A percentile compares a stretch with the other conserved stretches of the same genome.
These are phyloP conservation scores for Pseudogymnoascus sp. DNA, from an alignment of 2,329 filamentous ascomycete species.

Conservation along the genomic window DNA sequence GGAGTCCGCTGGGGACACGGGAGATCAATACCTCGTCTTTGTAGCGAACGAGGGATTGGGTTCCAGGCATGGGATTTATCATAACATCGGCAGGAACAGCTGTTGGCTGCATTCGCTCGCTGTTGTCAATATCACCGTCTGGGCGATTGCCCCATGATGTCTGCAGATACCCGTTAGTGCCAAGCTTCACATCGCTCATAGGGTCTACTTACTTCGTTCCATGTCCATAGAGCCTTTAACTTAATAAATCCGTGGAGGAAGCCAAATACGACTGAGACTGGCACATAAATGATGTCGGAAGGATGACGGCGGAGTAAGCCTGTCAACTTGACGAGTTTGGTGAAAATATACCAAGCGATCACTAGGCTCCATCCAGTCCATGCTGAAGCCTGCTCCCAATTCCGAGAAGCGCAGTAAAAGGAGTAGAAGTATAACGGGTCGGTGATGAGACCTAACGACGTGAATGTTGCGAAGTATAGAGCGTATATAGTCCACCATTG, in stretches of 20 bases:
- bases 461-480: conserved; percentile 85
- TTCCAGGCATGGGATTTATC: conserved; percentile 36
- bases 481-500: conserved; percentile 93
- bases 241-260: conserved; percentile 93
- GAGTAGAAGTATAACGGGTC: conserved; percentile 66
- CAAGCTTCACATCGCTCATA: neutral
- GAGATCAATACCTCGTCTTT: conserved; percentile 29
- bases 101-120: conserved; percentile 41
- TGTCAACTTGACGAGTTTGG: conserved; percentile 84
- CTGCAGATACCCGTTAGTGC: conserved; percentile 38
- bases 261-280: conserved; percentile 81
- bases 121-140: conserved; percentile 79
- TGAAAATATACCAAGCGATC: conserved; percentile 71
- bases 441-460: conserved; percentile 72
- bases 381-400: conserved; percentile 46
- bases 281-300: conserved; percentile 68
- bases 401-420: conserved; percentile 58
- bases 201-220: conserved; percentile 60
- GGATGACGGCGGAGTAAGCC: conserved; percentile 82
- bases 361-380: neutral
- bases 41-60: conserved; percentile 37
- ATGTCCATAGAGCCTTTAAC: conserved; percentile 74
- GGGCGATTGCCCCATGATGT: conserved; percentile 94
- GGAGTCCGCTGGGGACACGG: neutral
- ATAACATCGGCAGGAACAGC: conserved; percentile 29